Conservation (phyloP, 2,329 filamentous ascomycete genomes). For the Celoporthe dispersa region DNA sequence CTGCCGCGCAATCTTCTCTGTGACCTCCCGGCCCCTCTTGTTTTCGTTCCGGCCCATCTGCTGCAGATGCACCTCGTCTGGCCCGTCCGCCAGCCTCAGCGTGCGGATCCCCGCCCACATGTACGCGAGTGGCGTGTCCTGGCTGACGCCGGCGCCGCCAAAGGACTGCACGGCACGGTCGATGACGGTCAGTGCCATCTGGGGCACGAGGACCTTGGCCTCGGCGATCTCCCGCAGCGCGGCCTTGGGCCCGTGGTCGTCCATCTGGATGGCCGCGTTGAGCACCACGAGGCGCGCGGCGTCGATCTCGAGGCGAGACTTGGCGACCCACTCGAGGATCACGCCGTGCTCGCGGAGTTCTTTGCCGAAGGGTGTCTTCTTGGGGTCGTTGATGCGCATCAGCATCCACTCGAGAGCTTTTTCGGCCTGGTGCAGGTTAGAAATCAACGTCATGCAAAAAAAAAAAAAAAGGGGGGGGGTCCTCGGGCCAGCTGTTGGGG, state of each 20-base stretch:
- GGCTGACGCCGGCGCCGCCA: conserved; percentile 86
- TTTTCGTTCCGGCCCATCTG: conserved; percentile 85
- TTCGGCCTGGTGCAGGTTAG: conserved; percentile 62
- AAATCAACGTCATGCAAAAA: not conserved
- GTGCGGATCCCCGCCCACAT: conserved; percentile 85
- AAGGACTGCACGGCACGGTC: conserved; percentile 94
- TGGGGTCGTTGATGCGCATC: conserved; percentile 88
- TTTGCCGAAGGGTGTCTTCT: conserved; percentile 91
- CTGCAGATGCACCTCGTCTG: conserved; percentile 91
- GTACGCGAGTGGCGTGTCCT: conserved; percentile 88
- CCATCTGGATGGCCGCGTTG: conserved; percentile 95
- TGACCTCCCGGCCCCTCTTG: conserved; percentile 64
- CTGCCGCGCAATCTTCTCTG: conserved; percentile 67
- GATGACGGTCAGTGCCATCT: conserved; percentile 82
- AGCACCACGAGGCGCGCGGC: conserved; percentile 86
- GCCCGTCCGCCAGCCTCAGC: conserved; percentile 86
- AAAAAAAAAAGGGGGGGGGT: too few species aligned
- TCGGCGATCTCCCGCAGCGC: conserved; percentile 93
- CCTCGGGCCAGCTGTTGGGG: too few species aligned
- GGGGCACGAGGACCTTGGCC: conserved; percentile 90
- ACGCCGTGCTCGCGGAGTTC: conserved; percentile 87
- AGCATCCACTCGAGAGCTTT: conserved; percentile 93
- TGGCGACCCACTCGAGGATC: conserved; percentile 93
- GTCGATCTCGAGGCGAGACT: conserved; percentile 91
- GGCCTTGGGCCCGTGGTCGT: conserved; percentile 83